phyloP scores from a whole-genome alignment of 116 monocot species.

The Dioscorea cayenensis region DNA sequence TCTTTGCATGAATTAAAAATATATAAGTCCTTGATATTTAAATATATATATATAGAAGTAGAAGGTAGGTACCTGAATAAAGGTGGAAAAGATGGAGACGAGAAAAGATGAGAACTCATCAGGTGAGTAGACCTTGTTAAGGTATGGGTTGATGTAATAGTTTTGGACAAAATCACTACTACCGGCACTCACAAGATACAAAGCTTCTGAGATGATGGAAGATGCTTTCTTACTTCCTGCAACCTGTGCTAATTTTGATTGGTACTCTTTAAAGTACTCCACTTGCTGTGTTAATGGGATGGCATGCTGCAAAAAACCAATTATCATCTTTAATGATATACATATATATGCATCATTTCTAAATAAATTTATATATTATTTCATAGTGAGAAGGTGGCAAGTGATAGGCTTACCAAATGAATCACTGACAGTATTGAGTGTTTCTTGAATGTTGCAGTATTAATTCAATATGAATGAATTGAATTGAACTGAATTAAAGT shows the following conservation, averaged over 20 bases:
- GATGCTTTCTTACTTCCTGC: conserved; percentile 47
- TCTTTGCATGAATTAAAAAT: too few species aligned
- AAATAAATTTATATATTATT: too few species aligned
- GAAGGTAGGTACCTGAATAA: conserved; percentile 26
- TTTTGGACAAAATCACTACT: conserved; percentile 77
- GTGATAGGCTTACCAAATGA: too few species aligned
- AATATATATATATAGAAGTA: background rate
- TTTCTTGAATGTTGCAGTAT: too few species aligned
- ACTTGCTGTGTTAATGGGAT: conserved; percentile 74
- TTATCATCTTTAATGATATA: too few species aligned
- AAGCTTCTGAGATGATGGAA: conserved; percentile 47
- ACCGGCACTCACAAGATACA: conserved; percentile 68
- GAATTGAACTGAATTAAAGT: too few species aligned
- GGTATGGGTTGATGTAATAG: conserved; percentile 80
- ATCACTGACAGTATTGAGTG: too few species aligned
- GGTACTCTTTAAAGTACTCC: conserved; percentile 76
- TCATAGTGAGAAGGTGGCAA: too few species aligned
- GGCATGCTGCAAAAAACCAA: conserved; percentile 39
- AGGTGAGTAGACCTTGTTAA: conserved; percentile 52
- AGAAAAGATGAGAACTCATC: conserved; percentile 54
- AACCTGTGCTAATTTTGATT: conserved; percentile 53
- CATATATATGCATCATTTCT: too few species aligned
- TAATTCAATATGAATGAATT: too few species aligned
- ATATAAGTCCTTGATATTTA: too few species aligned
- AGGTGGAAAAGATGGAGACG: conserved; percentile 48